Evolutionary conservation across 768 basidiomycete genomes (phyloP), one percentile per base, ranked within the genome.

Genomic region (Suillus alpinus): DNA sequence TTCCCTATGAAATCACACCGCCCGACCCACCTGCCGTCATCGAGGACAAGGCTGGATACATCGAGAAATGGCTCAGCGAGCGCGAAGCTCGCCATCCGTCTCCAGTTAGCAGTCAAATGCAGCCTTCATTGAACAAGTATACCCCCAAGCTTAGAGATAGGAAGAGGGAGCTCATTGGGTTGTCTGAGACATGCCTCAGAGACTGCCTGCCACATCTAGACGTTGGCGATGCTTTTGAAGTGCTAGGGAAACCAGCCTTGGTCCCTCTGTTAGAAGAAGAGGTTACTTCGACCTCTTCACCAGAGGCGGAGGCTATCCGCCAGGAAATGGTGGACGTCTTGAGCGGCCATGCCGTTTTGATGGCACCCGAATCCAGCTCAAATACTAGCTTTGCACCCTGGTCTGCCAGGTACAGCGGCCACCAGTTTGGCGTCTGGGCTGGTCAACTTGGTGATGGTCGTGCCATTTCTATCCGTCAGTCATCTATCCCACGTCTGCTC

Each of bases 401-500:
- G 92, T 88, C 91, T 5, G 80, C 94, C 34, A 81, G 94, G 16
- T 98, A 98, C 71, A 93, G 91, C 63, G 95, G 95, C 0, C 92
- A 94, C 69, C 92, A 94, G 66, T 95, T 94, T 67, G 93, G 94
- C 0, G 75, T 69, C 3, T 98, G 90, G 87, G 95, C 97, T 0
- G 94, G 95, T 29, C 97, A 98, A 70, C 81, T 99, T 4, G 97
- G 97, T 13, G 96, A 98, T 68, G 97, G 97, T 0, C 83, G 97
- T 18, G 96, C 97, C 1, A 92, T 94, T n/a, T 92, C 91, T 9
- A 84, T 99, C 56, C 75, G 86, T 86, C 66, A 64, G 83, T 75
- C 51, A 9, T 26, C 52, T 6, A 55, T 47, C 60, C 29, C 8
- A 29, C 61, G 46, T 44, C 12, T 26, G 16, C 56, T 14, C 40